Conservation (phyloP, 768 basidiomycete genomes). For the Daedaleopsis nitida region DNA sequence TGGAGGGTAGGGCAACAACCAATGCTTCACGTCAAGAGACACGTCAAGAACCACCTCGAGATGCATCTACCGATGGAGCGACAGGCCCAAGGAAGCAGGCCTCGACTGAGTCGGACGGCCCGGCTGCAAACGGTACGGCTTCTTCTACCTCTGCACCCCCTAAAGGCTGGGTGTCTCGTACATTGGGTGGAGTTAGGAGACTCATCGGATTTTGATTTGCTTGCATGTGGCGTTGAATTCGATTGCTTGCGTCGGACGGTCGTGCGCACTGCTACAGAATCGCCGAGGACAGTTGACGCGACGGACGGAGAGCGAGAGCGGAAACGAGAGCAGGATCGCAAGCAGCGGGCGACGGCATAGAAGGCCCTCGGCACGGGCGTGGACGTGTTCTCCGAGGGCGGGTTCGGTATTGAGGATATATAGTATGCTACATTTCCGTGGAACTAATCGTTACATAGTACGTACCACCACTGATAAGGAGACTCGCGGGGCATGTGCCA, state of each 20-base stretch:
- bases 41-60: conserved; percentile 21
- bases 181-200: conserved; percentile 66
- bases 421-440: conserved; percentile 20
- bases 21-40: conserved; percentile 16
- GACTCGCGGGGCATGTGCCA: conserved; percentile 10
- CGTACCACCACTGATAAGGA: conserved; percentile 19
- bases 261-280: conserved; percentile 13
- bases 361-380: conserved; percentile 2
- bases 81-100: conserved; percentile 23
- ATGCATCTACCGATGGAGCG: conserved; percentile 24
- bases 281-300: conserved; percentile 31
- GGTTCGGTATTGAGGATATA: conserved; percentile 8
- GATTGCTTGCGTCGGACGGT: conserved; percentile 5
- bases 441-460: conserved; percentile 24
- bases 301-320: conserved; percentile 41
- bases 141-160: conserved; percentile 62
- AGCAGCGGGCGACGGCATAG: conserved; percentile 50
- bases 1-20: conserved; percentile 63
- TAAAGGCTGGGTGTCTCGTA: conserved; percentile 71
- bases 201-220: conserved; percentile 71
- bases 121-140: conserved; percentile 72
- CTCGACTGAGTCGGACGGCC: conserved; percentile 27
- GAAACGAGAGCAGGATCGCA: conserved; percentile 41
- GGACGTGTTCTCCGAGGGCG: conserved; percentile 6
- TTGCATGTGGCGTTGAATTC: conserved; percentile 45